Conservation (phyloP, 306 rosid genomes). For the Cicer chorassanicum region DNA sequence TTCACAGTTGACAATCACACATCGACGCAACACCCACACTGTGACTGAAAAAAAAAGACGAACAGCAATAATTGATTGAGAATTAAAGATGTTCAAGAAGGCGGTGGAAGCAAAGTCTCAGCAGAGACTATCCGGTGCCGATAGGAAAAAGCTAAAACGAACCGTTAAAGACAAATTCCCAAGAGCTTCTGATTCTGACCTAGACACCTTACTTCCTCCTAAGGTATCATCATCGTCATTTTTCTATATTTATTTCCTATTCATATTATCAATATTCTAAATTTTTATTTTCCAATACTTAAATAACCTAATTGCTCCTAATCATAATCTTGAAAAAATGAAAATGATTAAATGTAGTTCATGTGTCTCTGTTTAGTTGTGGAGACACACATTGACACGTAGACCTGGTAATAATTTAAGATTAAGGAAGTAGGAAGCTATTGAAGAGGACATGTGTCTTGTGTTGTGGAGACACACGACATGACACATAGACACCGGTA, state of each 20-base stretch:
- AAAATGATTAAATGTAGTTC: too few species aligned
- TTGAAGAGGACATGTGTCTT: too few species aligned
- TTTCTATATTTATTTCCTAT: not conserved
- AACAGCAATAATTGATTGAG: not conserved
- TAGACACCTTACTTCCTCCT: slow-evolving; percentile 81
- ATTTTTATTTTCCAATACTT: not conserved
- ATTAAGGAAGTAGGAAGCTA: too few species aligned
- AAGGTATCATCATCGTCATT: slow-evolving; percentile 53
- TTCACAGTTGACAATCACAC: too few species aligned
- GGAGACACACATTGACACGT: too few species aligned
- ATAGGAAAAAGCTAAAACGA: slow-evolving; percentile 78
- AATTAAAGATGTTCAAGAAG: slow-evolving; percentile 83
- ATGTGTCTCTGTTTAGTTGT: too few species aligned
- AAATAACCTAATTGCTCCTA: not conserved
- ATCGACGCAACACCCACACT: too few species aligned
- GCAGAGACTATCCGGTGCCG: slow-evolving; percentile 94
- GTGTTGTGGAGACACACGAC: too few species aligned
- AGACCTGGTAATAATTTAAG: too few species aligned
- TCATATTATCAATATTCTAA: not conserved
- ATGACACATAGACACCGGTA: too few species aligned
- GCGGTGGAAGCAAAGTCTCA: slow-evolving; percentile 79
- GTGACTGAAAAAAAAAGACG: not conserved
- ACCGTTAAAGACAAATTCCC: slow-evolving; percentile 67
- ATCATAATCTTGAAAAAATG: not conserved
- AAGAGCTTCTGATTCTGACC: slow-evolving; percentile 70